These are phyloP conservation scores for Naganishia sp. DNA, from an alignment of 1,284 basidiomycete genomes.

Conservation along the genomic window DNA sequence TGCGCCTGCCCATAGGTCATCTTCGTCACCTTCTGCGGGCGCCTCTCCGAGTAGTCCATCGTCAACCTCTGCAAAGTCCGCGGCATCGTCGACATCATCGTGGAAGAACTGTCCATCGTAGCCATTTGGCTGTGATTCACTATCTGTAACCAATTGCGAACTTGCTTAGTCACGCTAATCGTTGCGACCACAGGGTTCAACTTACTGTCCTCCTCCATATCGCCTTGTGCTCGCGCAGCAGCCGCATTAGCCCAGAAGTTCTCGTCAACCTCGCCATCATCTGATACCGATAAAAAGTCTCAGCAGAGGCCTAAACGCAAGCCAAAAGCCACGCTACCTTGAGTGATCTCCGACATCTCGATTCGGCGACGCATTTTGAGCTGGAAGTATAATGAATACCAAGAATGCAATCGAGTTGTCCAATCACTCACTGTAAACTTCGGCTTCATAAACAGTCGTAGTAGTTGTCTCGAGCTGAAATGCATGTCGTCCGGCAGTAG, in stretches of 20 bases:
- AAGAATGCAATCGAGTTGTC: conserved; percentile 3
- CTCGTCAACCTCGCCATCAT: conserved; percentile 83
- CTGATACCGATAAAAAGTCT: conserved; percentile 50
- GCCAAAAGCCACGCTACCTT: neutral
- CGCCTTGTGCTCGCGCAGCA: conserved; percentile 66
- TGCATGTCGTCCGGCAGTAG: conserved; percentile 96
- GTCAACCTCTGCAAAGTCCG: conserved; percentile 64
- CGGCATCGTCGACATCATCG: conserved; percentile 78
- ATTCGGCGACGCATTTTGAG: conserved; percentile 73
- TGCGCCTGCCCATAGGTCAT: conserved; percentile 80
- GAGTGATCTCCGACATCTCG: conserved; percentile 32
- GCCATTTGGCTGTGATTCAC: conserved; percentile 63
- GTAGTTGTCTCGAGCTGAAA: conserved; percentile 84
- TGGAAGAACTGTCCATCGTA: conserved; percentile 98
- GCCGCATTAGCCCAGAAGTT: conserved; percentile 94
- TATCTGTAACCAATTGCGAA: conserved; percentile 43
- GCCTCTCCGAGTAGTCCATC: conserved; percentile 64
- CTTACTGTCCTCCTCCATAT: conserved; percentile 59
- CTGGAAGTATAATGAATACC: conserved; percentile 53
- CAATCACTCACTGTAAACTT: conserved; percentile 73
- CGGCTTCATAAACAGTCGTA: conserved; percentile 92
- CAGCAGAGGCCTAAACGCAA: too few relatives aligned
- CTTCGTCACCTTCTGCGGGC: conserved; percentile 58
- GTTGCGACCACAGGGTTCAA: conserved; percentile 10
- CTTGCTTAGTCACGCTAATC: neutral